Evolutionary conservation across 2,329 filamentous ascomycete genomes (phyloP), one percentile per base, ranked within the genome.

Genomic region (Ceratocystis huliohia): DNA sequence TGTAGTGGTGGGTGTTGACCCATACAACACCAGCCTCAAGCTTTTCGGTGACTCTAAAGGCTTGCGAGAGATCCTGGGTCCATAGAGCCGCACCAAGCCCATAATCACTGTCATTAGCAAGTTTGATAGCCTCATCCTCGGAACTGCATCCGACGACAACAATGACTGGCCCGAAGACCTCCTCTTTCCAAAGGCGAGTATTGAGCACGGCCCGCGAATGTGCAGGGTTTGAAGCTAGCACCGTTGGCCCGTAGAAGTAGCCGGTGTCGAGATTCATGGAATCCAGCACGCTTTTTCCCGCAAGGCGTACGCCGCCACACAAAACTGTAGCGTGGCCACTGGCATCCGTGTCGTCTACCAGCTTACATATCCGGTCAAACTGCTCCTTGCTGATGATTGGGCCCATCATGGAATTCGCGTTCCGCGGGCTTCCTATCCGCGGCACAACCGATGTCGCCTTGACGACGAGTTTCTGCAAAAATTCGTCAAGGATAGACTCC

Each of bases 1-100:
- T 89, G 44, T 86, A 79, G 72, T 89, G 86, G 73, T 89, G 86
- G 74, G 67, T 82, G 76, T 72, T 87, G 66, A 87, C 80, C 70
- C 82, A 83, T 0, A 86, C 82, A 73, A 82, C 84, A 0, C 84
- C 84, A 1, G 82, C 79, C 71, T 86, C 81, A 22, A 86, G 76
- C 5, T 77, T 78, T 67, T 81, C 80, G 5, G 80, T 75, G 1
- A 80, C 74, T 5, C 77, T 72, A 71, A 79, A 72, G 1, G 77
- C 77, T 1, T 78, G 71, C 64, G 73, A 76, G 33, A 85, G 75
- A 68, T 85, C 78, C 70, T 79, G 76, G 0, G 82, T 84, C 69
- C 84, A 86, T 0, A 87, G 75, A 0, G 82, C 79, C 2, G 80
- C 79, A 4, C 81, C 82, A 0, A 85, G 75, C 0, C 83, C 83